Conservation (phyloP, 139 green algal genomes). For the Haematococcus lacustris region DNA sequence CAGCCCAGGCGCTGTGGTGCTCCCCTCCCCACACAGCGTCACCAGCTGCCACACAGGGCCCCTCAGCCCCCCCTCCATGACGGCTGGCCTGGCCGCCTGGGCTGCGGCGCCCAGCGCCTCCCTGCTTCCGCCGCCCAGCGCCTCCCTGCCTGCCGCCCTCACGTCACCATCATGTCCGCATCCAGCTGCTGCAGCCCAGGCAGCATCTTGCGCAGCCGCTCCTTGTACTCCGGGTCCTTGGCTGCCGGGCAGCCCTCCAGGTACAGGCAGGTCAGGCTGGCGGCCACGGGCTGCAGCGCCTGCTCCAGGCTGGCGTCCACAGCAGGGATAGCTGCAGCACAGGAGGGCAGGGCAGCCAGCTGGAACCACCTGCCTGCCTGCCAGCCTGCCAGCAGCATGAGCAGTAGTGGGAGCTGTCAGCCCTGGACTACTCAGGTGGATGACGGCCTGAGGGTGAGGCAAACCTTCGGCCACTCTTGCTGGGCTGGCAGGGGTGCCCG, state of each 20-base stretch:
- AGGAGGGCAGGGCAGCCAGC: neutral
- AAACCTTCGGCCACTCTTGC: neutral
- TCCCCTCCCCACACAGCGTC: too few species aligned
- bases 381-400: neutral
- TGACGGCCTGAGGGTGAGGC: too few species aligned
- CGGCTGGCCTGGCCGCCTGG: too few species aligned
- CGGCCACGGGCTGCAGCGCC: constrained; percentile 25
- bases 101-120: too few species aligned
- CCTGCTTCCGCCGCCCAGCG: too few species aligned
- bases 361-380: neutral
- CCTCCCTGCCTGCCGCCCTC: too few species aligned
- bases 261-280: constrained; percentile 75
- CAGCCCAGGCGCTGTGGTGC: too few species aligned
- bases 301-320: constrained; percentile 39
- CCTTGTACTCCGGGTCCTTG: constrained; percentile 42
- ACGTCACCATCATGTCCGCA: too few species aligned
- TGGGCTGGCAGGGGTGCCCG: neutral
- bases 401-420: neutral
- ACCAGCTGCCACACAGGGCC: too few species aligned
- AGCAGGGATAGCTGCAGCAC: constrained; percentile 33
- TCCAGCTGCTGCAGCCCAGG: constrained; percentile 80
- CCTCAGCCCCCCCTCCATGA: too few species aligned
- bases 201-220: constrained; percentile 45
- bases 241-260: constrained; percentile 73
- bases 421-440: neutral